Base-by-base conservation (phyloP, 2,329 filamentous ascomycete species). In the Pestalotiopsis fici region DNA sequence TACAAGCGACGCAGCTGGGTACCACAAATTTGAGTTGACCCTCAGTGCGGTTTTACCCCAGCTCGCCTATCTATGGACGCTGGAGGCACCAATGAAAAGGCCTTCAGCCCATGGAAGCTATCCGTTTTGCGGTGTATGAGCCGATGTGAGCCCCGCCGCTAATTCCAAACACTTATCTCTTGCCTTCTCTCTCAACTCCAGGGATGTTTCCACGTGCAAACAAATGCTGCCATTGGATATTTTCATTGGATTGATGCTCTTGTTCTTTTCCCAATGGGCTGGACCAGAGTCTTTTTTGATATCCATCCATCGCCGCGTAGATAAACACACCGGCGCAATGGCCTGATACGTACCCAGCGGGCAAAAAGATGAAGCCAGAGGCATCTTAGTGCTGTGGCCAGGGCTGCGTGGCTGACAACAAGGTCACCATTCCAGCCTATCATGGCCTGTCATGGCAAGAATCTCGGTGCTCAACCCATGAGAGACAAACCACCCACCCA, bases 1-100 rank as follows among this genome's bases (percentile, higher is more conserved):
- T 4, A 60, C n/a, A 21, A 37, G 27, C 28, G 18, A 39, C 15
- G 5, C 28, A 23, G n/a, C 23, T 25, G 12, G 57, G 57, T 21
- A 37, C 57, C 57, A 60, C 57, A 60, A 60, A 60, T 60, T 60
- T 60, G 28, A 60, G 57, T 60, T 60, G 27, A 27, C 21, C 55
- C 27, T 25, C 13, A 6, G 55, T 18, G 27, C 23, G 23, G 13
- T 23, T 23, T 15, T 57, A 57, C 55, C 55, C 55, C 55, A 57
- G 55, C 23, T 57, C 55, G 55, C 47, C 31, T 60, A 60, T 15
- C 28, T 37, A 37, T 60, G 25, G n/a, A 12, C 43, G 43, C 18
- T 13, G 21, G n/a, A 21, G 25, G 27, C 31, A 35, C 59, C 35
- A 62, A 62, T 62, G 15, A 62, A 35, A 47, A 21, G n/a, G 23